Percentiles rank a stretch among this genome's conserved stretches.
phyloP scores from a whole-genome alignment of 768 basidiomycete genomes.

The Candolleomyces efflorescens region DNA sequence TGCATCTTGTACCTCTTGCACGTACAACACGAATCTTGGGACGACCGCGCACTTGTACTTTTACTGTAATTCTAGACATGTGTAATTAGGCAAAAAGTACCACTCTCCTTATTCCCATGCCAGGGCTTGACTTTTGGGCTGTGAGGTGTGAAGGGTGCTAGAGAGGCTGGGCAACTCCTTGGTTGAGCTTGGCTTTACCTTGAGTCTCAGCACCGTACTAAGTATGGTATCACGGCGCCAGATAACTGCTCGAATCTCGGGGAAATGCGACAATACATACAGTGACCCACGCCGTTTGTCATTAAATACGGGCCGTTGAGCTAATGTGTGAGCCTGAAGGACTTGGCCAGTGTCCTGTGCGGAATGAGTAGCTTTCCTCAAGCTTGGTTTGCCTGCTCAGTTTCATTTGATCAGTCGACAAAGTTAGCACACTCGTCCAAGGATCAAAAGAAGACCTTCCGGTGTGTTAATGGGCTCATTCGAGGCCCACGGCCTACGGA shows the following conservation, averaged over 20 bases:
- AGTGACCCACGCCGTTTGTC: background rate
- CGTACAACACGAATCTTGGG: background rate
- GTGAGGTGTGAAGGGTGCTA: background rate
- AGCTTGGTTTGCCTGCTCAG: too few relatives aligned
- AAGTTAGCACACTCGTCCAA: too few relatives aligned
- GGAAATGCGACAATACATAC: background rate
- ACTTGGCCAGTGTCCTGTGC: too few relatives aligned
- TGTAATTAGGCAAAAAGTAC: background rate
- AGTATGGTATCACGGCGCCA: background rate
- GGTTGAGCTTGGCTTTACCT: too few relatives aligned
- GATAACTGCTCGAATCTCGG: background rate
- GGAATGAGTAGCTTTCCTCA: too few relatives aligned
- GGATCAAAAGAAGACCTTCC: too few relatives aligned
- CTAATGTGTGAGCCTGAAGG: too few relatives aligned
- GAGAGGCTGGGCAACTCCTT: slow-evolving; percentile 8
- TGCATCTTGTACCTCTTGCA: background rate
- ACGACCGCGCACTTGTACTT: background rate
- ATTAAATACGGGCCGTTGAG: background rate
- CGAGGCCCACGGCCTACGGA: too few relatives aligned
- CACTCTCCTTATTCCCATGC: background rate
- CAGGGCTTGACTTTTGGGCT: background rate
- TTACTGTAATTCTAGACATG: background rate
- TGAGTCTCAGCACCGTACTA: background rate
- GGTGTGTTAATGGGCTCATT: too few relatives aligned
- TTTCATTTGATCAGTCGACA: too few relatives aligned